Evolutionary conservation across 495 filamentous ascomycete genomes (phyloP).

Genomic region (Neurospora sp.): DNA sequence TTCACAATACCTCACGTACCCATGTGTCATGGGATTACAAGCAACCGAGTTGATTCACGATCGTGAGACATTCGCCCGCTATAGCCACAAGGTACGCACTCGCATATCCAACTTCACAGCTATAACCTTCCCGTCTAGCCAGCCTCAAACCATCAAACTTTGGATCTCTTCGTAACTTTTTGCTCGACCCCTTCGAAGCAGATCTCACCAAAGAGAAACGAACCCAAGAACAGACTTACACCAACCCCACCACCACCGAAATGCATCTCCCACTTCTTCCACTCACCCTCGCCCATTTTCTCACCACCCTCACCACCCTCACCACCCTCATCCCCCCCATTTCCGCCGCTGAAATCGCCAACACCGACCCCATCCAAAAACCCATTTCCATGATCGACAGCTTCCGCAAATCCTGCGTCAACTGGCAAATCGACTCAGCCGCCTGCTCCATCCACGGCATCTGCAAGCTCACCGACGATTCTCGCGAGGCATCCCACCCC

Average conservation of each 20-base stretch:
- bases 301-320: neutral
- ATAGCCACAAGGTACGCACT: too few species aligned
- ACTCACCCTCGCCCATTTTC: neutral
- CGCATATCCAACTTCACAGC: neutral
- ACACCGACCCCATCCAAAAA: neutral
- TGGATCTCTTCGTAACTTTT: neutral
- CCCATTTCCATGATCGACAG: neutral
- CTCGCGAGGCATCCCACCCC: neutral
- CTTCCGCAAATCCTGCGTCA: neutral
- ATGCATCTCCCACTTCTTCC: neutral
- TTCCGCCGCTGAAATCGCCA: neutral
- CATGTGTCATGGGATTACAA: neutral
- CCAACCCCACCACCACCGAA: neutral
- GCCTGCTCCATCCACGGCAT: neutral
- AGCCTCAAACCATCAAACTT: too few species aligned
- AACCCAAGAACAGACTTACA: neutral
- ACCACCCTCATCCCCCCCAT: neutral
- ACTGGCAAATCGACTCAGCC: neutral
- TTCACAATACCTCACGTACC: neutral
- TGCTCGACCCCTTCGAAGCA: neutral
- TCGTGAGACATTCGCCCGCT: too few species aligned
- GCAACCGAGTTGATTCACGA: neutral
- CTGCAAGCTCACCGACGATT: neutral
- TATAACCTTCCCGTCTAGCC: neutral
- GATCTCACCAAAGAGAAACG: neutral